A percentile compares a stretch with the other conserved stretches of the same genome.
phyloP scores from a whole-genome alignment of 345 rosid genomes.

The Lumnitzera littorea region DNA sequence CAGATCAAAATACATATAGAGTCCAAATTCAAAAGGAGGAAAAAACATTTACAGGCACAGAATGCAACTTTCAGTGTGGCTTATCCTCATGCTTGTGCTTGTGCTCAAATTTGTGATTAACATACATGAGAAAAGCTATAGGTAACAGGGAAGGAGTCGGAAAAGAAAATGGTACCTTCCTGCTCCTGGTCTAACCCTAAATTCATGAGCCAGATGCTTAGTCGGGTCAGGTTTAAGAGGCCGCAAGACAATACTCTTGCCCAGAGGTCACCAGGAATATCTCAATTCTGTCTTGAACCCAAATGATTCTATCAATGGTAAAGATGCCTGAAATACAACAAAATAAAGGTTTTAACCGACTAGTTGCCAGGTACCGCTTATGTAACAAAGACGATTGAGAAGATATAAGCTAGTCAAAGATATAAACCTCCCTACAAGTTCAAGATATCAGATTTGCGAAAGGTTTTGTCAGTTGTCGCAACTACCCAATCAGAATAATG shows the following conservation, averaged over 20 bases:
- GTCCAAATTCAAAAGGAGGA: too few species aligned
- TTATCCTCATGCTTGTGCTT: too few species aligned
- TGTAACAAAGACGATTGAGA: background rate
- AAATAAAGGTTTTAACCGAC: background rate
- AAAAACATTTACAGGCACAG: too few species aligned
- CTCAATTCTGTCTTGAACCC: constrained; percentile 90
- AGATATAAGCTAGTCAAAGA: background rate
- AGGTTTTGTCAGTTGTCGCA: too few species aligned
- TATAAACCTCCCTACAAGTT: too few species aligned
- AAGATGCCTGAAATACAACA: constrained; percentile 51
- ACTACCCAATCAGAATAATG: too few species aligned
- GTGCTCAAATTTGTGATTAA: background rate
- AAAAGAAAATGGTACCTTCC: constrained; percentile 41
- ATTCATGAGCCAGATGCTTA: constrained; percentile 86
- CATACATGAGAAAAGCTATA: background rate
- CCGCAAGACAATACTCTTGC: constrained; percentile 70
- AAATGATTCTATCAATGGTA: constrained; percentile 83
- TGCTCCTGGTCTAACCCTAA: constrained; percentile 80
- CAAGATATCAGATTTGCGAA: too few species aligned
- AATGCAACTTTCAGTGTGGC: too few species aligned
- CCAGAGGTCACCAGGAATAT: constrained; percentile 85
- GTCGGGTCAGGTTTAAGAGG: constrained; percentile 90
- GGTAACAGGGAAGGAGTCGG: background rate
- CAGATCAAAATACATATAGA: too few species aligned
- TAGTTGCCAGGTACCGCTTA: background rate